phyloP scores from a whole-genome alignment of 23 red algal species.

The Gracilariopsis chorda region DNA sequence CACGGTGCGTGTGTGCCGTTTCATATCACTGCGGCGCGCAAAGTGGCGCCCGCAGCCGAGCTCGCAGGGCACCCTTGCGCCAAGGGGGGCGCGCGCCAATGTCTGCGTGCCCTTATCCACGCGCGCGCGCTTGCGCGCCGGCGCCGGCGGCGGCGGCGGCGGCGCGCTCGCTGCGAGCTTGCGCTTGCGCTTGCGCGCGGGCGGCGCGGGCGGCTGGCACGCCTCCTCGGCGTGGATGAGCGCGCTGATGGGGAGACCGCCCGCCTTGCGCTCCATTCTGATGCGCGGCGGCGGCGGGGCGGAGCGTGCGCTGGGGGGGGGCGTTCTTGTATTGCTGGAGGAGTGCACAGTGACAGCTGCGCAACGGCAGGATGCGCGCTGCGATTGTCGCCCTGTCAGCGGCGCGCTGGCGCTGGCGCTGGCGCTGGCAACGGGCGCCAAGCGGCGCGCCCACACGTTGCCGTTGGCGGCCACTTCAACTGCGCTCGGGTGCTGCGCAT shows the following conservation, averaged over 20 bases:
- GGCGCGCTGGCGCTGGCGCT: background rate
- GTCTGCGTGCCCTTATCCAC: background rate
- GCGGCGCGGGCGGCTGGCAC: no score
- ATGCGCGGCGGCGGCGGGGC: background rate
- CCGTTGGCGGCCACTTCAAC: background rate
- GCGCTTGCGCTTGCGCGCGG: no score
- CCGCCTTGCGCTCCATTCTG: no score
- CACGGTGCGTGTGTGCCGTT: background rate
- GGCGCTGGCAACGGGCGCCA: background rate
- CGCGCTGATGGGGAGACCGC: no score
- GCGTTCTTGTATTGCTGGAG: background rate
- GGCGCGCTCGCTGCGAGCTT: no score
- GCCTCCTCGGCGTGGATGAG: no score
- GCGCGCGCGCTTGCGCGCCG: background rate
- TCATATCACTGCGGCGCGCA: background rate
- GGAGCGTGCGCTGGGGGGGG: background rate
- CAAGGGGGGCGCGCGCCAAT: background rate
- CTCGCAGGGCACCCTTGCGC: background rate
- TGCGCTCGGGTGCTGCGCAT: background rate
- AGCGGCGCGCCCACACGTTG: background rate
- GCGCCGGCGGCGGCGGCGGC: background rate
- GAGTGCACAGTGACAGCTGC: background rate
- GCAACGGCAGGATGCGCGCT: background rate
- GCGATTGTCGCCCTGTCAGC: background rate
- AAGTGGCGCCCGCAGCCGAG: background rate